Evolutionary conservation across 2,329 filamentous ascomycete species (phyloP), one percentile per base, ranked within the genome.

Genomic region (Trichothecium sympodiale): DNA sequence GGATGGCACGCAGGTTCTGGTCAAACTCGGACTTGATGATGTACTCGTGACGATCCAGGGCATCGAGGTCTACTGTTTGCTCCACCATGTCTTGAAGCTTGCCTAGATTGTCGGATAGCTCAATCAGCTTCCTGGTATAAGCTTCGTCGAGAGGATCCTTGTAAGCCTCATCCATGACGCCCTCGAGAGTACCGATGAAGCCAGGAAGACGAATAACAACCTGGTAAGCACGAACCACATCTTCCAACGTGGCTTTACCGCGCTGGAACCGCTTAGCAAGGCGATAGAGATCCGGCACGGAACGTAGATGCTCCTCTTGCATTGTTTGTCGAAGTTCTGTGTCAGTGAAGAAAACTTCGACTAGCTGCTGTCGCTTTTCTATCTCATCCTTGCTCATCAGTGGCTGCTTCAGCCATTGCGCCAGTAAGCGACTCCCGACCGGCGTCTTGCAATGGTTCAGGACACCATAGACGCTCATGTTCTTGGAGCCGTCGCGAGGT

Each of bases 1-100:
- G 78, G 46, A 98, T 93, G n/a, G 84, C 77, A 14, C 82, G 77
- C 27, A 98, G 67, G 37, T 79, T 74, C 39, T 95, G 87, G 50
- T 98, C 91, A 44, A 95, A 98, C 52, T 98, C 91, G 1, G 93
- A 84, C 60, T 96, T 98, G 71, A 98, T 98, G 49, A 95, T 89
- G 61, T 93, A 98, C 54, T 98, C 91, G 52, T 98, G 91, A 46
- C 91, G 87, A 50, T 98, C 89, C 9, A 98, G 74, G 3, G 91
- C 91, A 39, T 94, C 85, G 0, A 98, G 74, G 51, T 98, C 91
- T 12, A 98, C 88, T 0, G 93, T 98, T 2, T 91, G 94, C 63
- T 98, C 91, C 0, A 98, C 91, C 86, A 98, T 95, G 54, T 98
- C 91, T 51, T 89, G 84, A 9, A 98, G 67, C 53, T 87, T 94